phyloP scores from a whole-genome alignment of 352 stramenopile species.

The Thraustotheca clavata region DNA sequence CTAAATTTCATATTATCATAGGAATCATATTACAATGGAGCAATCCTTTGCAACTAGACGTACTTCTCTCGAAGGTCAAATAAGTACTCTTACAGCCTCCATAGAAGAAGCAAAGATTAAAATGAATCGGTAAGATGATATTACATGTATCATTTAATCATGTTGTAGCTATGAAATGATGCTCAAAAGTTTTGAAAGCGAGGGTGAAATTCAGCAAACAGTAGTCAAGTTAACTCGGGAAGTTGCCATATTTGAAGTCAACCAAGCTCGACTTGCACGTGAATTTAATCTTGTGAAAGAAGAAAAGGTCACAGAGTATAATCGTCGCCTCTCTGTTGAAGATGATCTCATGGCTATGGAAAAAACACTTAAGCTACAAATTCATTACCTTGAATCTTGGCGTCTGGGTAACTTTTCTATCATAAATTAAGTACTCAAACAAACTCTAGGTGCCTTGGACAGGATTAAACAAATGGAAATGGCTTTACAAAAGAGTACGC shows the following conservation, averaged over 20 bases:
- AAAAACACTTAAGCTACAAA: constrained; percentile 72
- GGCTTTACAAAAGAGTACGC: constrained; percentile 48
- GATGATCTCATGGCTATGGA: constrained; percentile 84
- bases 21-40: constrained; percentile 11
- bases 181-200: constrained; percentile 35
- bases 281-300: constrained; percentile 43
- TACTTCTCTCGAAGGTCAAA: not conserved
- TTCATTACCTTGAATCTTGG: constrained; percentile 89
- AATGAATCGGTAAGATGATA: not conserved
- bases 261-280: constrained; percentile 63
- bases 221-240: constrained; percentile 60
- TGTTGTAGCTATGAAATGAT: constrained; percentile 37
- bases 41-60: not conserved
- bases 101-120: constrained; percentile 14
- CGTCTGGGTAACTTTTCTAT: constrained; percentile 30
- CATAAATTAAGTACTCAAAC: no score
- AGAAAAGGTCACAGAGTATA: constrained; percentile 31
- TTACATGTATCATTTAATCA: not conserved
- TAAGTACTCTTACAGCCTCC: not conserved
- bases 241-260: constrained; percentile 71
- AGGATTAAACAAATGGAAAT: constrained; percentile 55
- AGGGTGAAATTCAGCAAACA: constrained; percentile 20
- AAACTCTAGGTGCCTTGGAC: constrained; percentile 36
- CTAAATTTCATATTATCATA: constrained; percentile 22
- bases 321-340: constrained; percentile 36